Evolutionary conservation across 768 basidiomycete species (phyloP).

Genomic region (Pulveroboletus sp.): DNA sequence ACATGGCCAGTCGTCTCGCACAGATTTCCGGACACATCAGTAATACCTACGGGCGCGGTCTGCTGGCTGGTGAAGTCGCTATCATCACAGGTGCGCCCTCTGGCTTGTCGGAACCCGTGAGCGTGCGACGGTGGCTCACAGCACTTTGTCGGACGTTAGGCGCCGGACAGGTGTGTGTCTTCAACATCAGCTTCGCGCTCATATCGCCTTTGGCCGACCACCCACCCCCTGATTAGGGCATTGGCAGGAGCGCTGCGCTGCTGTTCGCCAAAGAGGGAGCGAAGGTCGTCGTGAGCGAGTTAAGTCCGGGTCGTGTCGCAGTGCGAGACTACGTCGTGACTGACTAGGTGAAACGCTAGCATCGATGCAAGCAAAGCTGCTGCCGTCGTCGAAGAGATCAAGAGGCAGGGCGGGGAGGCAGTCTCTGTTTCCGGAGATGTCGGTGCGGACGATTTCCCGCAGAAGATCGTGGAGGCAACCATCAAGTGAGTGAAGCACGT

Average conservation of each 20-base stretch:
- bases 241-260: slow-evolving; percentile 69
- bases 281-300: slow-evolving; percentile 85
- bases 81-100: slow-evolving; percentile 73
- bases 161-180: slow-evolving; percentile 61
- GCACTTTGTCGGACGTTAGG: slow-evolving; percentile 42
- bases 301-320: slow-evolving; percentile 13
- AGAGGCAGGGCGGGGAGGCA: slow-evolving; percentile 65
- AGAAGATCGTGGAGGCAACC: slow-evolving; percentile 71
- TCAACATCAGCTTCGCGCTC: too few species aligned
- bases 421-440: slow-evolving; percentile 78
- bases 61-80: slow-evolving; percentile 73
- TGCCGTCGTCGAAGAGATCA: slow-evolving; percentile 69
- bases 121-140: neutral
- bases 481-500: slow-evolving; percentile 55
- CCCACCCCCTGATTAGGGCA: slow-evolving; percentile 85
- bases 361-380: slow-evolving; percentile 70
- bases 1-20: slow-evolving; percentile 55
- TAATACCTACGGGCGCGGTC: slow-evolving; percentile 47
- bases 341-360: slow-evolving; percentile 34
- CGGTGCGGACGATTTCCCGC: slow-evolving; percentile 77
- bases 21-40: slow-evolving; percentile 71
- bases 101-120: neutral
- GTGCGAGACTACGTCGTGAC: neutral
- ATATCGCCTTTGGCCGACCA: slow-evolving; percentile 22
- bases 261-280: slow-evolving; percentile 83